phyloP scores from a whole-genome alignment of 805 yeast species.

The Kluyveromyces starmeri region DNA sequence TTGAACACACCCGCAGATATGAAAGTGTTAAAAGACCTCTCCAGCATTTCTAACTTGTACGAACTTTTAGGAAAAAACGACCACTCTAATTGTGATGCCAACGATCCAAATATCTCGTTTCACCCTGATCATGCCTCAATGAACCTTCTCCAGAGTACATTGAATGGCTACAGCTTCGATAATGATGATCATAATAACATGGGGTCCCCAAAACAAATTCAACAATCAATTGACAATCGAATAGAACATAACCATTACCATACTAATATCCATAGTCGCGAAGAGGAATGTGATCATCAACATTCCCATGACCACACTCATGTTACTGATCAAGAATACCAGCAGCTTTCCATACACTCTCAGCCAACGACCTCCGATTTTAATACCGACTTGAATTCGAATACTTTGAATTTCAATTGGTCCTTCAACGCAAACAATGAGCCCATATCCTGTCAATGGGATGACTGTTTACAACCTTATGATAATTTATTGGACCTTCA shows the following conservation, averaged over 20 bases:
- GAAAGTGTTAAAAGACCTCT: slow-evolving; percentile 25
- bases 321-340: slow-evolving; percentile 8
- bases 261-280: slow-evolving; percentile 4
- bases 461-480: slow-evolving; percentile 42
- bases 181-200: too few species aligned
- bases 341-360: slow-evolving; percentile 30
- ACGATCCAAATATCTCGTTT: slow-evolving; percentile 10
- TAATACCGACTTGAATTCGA: slow-evolving; percentile 5
- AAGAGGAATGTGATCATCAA: background rate
- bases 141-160: slow-evolving; percentile 1
- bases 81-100: slow-evolving; percentile 16
- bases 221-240: slow-evolving; percentile 4
- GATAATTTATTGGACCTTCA: slow-evolving; percentile 35
- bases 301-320: background rate
- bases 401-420: slow-evolving; percentile 38
- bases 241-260: slow-evolving; percentile 28
- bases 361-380: slow-evolving; percentile 13
- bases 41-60: slow-evolving; percentile 28
- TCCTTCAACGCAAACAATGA: slow-evolving; percentile 20
- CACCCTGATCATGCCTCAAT: slow-evolving; percentile 15
- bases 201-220: background rate
- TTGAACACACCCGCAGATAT: slow-evolving; percentile 21
- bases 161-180: slow-evolving; percentile 2
- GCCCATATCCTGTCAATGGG: slow-evolving; percentile 55
- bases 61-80: slow-evolving; percentile 26